Conservation (phyloP, 345 rosid species). For the Gossypium sturtianum region DNA sequence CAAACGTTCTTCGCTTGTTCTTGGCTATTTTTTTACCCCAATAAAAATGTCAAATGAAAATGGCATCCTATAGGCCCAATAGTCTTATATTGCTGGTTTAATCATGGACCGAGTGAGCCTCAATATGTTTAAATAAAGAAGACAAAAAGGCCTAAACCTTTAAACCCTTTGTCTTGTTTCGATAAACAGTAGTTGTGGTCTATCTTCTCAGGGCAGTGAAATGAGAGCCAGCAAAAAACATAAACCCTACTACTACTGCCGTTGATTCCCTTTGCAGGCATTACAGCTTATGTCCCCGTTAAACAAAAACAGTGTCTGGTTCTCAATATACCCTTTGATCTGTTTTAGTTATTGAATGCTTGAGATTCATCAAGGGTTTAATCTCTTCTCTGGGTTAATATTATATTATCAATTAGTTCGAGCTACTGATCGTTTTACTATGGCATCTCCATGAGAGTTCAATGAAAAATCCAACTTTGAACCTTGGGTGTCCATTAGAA, state of each 20-base stretch:
- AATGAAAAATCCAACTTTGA: slow-evolving; percentile 10
- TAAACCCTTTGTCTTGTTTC: not conserved
- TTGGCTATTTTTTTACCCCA: not conserved
- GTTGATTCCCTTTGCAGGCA: not conserved
- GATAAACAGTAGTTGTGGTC: not conserved
- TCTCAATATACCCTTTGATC: not conserved
- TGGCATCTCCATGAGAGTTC: slow-evolving; percentile 32
- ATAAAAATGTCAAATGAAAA: not conserved
- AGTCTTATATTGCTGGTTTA: not conserved
- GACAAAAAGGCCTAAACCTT: not conserved
- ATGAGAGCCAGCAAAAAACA: not conserved
- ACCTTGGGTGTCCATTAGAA: slow-evolving; percentile 3
- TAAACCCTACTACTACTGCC: slow-evolving; percentile 1
- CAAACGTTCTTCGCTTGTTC: not conserved
- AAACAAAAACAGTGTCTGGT: not conserved
- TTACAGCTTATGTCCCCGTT: not conserved
- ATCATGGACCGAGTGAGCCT: not conserved
- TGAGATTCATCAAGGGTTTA: not conserved
- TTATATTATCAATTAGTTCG: not conserved
- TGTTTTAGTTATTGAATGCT: not conserved
- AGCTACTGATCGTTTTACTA: slow-evolving; percentile 7
- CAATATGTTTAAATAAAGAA: not conserved
- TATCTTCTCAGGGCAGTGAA: not conserved
- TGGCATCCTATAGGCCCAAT: slow-evolving; percentile 1
- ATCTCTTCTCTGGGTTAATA: not conserved